Conservation (phyloP, 73 alveolate genomes). For the Paramecium sexaurelia region DNA sequence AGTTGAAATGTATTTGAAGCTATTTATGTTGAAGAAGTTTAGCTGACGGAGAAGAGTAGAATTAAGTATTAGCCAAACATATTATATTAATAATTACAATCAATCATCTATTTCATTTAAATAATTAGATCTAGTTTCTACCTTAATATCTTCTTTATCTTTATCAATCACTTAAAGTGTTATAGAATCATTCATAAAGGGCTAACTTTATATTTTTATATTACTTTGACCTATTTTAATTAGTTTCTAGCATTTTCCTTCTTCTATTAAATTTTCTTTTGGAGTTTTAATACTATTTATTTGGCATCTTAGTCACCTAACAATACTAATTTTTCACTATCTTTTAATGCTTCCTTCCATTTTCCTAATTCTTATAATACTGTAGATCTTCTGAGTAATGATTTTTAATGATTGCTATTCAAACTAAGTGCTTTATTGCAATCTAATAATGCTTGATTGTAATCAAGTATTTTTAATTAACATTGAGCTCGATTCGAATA, state of each 20-base stretch:
- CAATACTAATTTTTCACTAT: neutral
- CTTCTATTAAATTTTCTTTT: neutral
- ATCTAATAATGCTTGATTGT: neutral
- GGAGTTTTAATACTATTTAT: neutral
- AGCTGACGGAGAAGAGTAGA: no score
- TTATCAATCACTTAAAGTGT: neutral
- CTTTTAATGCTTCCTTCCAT: neutral
- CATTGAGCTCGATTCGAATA: neutral
- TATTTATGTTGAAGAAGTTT: neutral
- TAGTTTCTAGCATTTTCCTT: constrained; percentile 1
- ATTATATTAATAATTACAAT: neutral
- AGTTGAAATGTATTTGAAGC: neutral
- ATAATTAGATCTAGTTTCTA: neutral
- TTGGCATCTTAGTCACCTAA: neutral
- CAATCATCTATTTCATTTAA: constrained; percentile 30
- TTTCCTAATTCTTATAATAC: neutral
- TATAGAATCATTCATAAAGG: neutral
- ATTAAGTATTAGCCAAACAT: neutral
- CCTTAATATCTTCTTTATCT: neutral
- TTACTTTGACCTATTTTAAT: neutral
- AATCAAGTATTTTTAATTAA: neutral
- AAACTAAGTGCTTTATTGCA: neutral
- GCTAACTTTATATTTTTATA: neutral
- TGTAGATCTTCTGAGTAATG: neutral
- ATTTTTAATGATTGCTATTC: neutral